These are phyloP conservation scores for Russula olivacea DNA, from an alignment of 768 basidiomycete species.

Conservation along the genomic window DNA sequence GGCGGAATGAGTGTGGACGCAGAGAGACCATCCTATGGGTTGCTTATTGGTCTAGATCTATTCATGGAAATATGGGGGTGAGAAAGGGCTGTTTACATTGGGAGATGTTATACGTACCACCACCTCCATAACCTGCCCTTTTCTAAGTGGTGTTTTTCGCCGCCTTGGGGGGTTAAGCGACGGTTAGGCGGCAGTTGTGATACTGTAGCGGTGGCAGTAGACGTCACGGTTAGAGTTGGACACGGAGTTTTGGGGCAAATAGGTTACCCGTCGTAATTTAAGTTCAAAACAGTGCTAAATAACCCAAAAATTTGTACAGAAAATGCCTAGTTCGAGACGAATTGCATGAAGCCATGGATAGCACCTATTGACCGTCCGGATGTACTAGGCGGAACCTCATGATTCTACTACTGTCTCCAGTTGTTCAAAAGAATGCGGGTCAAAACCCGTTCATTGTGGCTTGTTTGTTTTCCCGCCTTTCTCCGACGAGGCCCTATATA, in stretches of 20 bases:
- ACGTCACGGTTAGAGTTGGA: no score
- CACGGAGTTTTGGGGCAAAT: neutral
- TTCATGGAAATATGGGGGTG: neutral
- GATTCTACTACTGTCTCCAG: no score
- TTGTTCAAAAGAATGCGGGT: no score
- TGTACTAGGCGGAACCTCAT: no score
- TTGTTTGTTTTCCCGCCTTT: neutral
- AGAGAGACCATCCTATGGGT: constrained; percentile 51
- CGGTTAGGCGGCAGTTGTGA: neutral
- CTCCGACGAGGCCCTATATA: no score
- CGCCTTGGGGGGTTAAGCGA: neutral
- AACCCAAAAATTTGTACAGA: neutral
- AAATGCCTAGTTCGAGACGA: neutral
- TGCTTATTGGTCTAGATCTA: constrained; percentile 42
- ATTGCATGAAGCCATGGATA: no score
- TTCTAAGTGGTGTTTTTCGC: constrained; percentile 14
- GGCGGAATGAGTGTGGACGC: constrained; percentile 44
- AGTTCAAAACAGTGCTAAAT: neutral
- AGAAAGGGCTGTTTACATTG: neutral
- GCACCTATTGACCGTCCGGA: no score
- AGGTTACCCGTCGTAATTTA: neutral
- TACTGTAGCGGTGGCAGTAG: neutral
- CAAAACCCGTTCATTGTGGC: constrained; percentile 1
- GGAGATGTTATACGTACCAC: neutral
- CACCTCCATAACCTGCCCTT: constrained; percentile 7